These are phyloP conservation scores for Pueraria montana DNA, from an alignment of 306 rosid genomes.

Conservation along the genomic window DNA sequence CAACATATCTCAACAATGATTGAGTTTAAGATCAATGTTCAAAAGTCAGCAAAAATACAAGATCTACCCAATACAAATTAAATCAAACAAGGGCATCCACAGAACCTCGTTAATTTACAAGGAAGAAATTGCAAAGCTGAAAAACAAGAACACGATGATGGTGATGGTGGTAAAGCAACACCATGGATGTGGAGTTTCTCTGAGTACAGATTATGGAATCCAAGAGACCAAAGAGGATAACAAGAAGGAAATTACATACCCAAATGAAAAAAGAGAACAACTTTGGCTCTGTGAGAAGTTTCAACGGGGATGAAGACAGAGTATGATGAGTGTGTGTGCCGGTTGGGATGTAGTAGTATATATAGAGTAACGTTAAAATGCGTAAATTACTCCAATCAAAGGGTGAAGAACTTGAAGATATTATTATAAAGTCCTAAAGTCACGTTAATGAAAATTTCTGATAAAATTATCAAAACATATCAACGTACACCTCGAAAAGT, in stretches of 20 bases:
- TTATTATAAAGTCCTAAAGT: too few relatives aligned
- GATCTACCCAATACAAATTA: conserved; percentile 48
- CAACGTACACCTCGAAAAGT: too few relatives aligned
- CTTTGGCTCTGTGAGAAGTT: not conserved
- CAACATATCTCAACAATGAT: not conserved
- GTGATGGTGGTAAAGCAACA: not conserved
- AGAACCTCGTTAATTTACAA: not conserved
- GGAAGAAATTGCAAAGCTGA: not conserved
- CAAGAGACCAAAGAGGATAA: not conserved
- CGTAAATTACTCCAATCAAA: not conserved
- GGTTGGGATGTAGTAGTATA: not conserved
- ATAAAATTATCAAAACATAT: too few relatives aligned
- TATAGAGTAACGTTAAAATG: not conserved
- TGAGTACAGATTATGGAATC: not conserved
- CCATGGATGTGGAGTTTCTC: not conserved
- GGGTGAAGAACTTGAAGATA: too few relatives aligned
- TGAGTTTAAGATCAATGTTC: not conserved
- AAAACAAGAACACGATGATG: not conserved
- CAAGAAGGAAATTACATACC: conserved; percentile 28
- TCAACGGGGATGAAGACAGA: not conserved
- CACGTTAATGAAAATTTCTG: too few relatives aligned
- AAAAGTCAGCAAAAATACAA: conserved; percentile 38
- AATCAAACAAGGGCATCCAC: conserved; percentile 17
- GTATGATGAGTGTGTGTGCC: not conserved
- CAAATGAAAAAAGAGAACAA: conserved; percentile 8